Base-by-base conservation (phyloP, 805 yeast species). In the Yamadazyma nakazawae region DNA sequence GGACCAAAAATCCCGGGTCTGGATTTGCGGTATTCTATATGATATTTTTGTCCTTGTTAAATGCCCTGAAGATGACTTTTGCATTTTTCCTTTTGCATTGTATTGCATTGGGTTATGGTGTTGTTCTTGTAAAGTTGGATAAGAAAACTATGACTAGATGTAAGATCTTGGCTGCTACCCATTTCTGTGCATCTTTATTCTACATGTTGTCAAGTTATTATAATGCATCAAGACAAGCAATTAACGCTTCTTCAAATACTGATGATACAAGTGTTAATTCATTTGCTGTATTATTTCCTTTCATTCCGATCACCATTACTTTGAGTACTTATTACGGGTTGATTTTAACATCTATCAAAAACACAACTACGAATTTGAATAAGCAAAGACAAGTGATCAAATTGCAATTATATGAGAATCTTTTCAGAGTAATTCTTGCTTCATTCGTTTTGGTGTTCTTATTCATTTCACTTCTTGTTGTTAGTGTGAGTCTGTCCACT, bases 371-470 rank as follows among this genome's bases (percentile, higher is more conserved):
- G 40, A 78, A 81, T 48, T 74, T 94, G 59, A 81, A 76, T 53
- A 84, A 87, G 54, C 96, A 92, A 65, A 86, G 94, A 63, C 99
- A 94, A 71, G 76, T 87, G 49, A 94, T 94, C 54, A 94, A 94
- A 70, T 80, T 94, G 56, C 78, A 80, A 53, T 87, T 94, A 85
- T 94, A 92, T 77, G 83, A 80, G 56, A 81, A 76, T 53, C 74
- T 94, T 51, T 84, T 91, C 74, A 73, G 82, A 49, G 78, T 91
- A 50, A 81, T 94, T 37, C 80, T 88, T 54, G 75, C 75, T 10
- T 85, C 97, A 1, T 74, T 92, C 50, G 61, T 89, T 28, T 69
- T 87, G 31, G 72, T 91, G 32, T 72, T 89, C 46, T 77, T 76
- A 19, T 96, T 96, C 21, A 75, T 88, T 43, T 71, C 85, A 19